A percentile compares a stretch with the other conserved stretches of the same genome.
Conservation (phyloP, 768 basidiomycete species). For the Termitomyces eurrhizus region DNA sequence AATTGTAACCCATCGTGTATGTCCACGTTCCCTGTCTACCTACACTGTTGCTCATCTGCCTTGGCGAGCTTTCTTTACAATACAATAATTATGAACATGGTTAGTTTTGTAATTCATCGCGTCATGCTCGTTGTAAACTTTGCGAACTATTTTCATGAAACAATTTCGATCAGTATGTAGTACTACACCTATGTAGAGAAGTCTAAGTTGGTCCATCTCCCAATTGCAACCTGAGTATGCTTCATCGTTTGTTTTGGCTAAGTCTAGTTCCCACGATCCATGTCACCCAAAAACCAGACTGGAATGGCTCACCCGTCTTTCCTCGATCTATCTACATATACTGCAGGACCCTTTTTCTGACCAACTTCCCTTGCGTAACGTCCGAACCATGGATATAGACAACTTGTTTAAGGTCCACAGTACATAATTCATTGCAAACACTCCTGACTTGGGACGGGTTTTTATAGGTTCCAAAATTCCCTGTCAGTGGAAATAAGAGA, state of each 20-base stretch:
- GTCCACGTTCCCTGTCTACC: conserved; percentile 10
- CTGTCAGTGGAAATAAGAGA: conserved; percentile 60
- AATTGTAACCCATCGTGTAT: conserved; percentile 10
- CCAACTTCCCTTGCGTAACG: neutral
- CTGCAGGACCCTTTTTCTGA: neutral
- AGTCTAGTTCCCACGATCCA: neutral
- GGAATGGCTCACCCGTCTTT: neutral
- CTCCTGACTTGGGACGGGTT: neutral
- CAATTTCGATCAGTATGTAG: neutral
- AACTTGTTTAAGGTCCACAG: conserved; percentile 44
- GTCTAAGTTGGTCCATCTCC: too few species aligned
- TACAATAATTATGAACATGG: neutral
- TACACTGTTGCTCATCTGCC: conserved; percentile 12
- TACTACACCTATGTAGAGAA: neutral
- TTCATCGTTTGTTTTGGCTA: neutral
- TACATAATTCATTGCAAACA: neutral
- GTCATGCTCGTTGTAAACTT: neutral
- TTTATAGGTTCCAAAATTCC: conserved; percentile 62
- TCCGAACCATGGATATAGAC: conserved; percentile 42
- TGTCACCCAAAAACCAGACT: neutral
- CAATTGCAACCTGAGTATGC: too few species aligned
- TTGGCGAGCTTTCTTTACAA: conserved; percentile 1
- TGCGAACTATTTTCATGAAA: neutral
- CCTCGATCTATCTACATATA: neutral
- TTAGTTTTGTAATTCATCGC: neutral